Conservation (phyloP, 768 basidiomycete genomes). For the Mycena indigotica region DNA sequence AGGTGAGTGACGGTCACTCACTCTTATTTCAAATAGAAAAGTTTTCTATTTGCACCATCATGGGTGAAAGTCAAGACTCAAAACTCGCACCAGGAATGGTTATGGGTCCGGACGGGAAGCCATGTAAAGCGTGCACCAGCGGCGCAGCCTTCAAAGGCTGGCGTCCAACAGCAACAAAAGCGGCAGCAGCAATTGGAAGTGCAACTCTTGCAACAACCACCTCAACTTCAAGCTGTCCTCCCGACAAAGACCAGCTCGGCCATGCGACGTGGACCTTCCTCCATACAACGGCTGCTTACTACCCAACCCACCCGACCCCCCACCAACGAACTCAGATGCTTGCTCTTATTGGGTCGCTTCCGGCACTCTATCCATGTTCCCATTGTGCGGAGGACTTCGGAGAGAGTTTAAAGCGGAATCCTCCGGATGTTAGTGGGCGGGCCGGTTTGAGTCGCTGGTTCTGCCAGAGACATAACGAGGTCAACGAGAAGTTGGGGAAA, state of each 20-base stretch:
- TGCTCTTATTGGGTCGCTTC: constrained; percentile 73
- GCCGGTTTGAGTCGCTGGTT: constrained; percentile 78
- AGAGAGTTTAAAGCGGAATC: constrained; percentile 60
- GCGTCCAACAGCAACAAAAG: constrained; percentile 47
- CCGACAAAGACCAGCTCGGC: constrained; percentile 88
- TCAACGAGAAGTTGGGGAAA: constrained; percentile 87
- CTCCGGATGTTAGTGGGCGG: constrained; percentile 79
- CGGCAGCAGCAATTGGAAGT: constrained; percentile 34
- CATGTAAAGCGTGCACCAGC: constrained; percentile 84
- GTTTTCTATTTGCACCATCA: neutral
- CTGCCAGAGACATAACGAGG: constrained; percentile 90
- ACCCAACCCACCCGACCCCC: constrained; percentile 78
- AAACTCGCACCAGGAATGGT: constrained; percentile 80
- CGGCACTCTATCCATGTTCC: constrained; percentile 84
- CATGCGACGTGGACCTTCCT: constrained; percentile 96
- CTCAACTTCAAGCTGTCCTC: too few relatives aligned
- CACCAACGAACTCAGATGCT: constrained; percentile 84
- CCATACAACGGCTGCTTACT: constrained; percentile 94
- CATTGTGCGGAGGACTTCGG: constrained; percentile 86
- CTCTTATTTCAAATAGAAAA: too few relatives aligned
- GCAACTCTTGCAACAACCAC: constrained; percentile 48
- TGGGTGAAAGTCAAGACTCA: neutral
- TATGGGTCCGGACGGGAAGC: constrained; percentile 91
- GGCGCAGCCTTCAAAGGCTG: constrained; percentile 65
- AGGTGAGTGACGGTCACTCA: too few relatives aligned